phyloP scores from a whole-genome alignment of 2,329 filamentous ascomycete genomes.

The Pestalotiopsis fici region DNA sequence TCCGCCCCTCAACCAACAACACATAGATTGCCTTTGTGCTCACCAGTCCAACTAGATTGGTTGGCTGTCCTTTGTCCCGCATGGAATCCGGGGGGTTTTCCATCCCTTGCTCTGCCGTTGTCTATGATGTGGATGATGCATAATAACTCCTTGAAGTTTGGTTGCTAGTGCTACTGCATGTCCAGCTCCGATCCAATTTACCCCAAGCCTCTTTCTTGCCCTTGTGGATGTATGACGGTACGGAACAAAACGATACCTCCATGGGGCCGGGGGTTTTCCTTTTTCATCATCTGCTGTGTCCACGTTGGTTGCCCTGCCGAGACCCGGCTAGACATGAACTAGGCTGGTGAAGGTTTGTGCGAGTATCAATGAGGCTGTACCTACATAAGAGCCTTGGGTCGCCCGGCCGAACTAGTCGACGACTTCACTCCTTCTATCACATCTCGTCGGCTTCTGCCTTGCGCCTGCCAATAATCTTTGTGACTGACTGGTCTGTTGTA shows the following conservation, averaged over 20 bases:
- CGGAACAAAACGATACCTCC: background rate
- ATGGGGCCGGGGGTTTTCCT: background rate
- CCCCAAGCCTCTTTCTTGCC: background rate
- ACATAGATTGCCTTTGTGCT: slow-evolving; percentile 15
- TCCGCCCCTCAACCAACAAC: slow-evolving; percentile 4
- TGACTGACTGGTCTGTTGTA: background rate
- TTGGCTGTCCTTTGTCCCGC: background rate
- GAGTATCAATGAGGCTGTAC: background rate
- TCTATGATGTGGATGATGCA: slow-evolving; percentile 2
- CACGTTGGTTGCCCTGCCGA: background rate
- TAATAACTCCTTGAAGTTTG: background rate
- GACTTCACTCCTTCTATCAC: background rate
- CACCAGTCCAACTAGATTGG: slow-evolving; percentile 16
- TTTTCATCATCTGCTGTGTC: background rate
- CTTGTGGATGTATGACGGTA: background rate
- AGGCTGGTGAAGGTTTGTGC: background rate
- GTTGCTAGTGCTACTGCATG: background rate
- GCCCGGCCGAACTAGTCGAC: background rate
- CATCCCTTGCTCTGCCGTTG: background rate
- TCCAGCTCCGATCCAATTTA: background rate
- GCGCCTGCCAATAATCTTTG: background rate
- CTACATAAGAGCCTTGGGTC: background rate
- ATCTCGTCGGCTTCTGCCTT: background rate
- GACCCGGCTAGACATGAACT: background rate
- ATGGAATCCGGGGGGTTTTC: background rate